Percentiles rank a stretch among this genome's conserved stretches.
Conservation (phyloP, 1,284 basidiomycete species). For the Ustilago sp. region DNA sequence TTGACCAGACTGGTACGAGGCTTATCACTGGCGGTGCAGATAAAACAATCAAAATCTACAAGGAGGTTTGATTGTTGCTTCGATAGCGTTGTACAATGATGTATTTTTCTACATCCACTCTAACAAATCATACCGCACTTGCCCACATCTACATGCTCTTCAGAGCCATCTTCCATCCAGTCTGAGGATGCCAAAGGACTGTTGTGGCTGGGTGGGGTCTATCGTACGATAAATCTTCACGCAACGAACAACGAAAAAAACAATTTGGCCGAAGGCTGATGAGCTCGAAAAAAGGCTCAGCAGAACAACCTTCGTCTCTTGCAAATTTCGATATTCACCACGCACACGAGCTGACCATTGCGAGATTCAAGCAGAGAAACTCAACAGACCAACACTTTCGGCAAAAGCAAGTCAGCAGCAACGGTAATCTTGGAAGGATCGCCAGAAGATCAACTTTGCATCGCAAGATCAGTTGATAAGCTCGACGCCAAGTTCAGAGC, state of each 20-base stretch:
- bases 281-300: not conserved
- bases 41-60: slow-evolving; percentile 75
- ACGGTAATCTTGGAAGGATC: not conserved
- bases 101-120: not conserved
- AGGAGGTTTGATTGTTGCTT: slow-evolving; percentile 35
- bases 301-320: slow-evolving; percentile 1
- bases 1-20: slow-evolving; percentile 93
- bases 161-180: too few species aligned
- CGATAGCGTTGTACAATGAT: not conserved
- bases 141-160: not conserved
- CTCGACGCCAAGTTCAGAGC: slow-evolving; percentile 1
- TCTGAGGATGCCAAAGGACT: not conserved
- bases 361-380: slow-evolving; percentile 9
- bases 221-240: not conserved
- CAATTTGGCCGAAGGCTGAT: slow-evolving; percentile 6
- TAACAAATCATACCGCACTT: not conserved
- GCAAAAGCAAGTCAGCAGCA: slow-evolving; percentile 10
- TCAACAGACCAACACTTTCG: slow-evolving; percentile 10
- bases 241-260: not conserved
- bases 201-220: not conserved
- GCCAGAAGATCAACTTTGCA: slow-evolving; percentile 9
- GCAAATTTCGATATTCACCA: slow-evolving; percentile 14
- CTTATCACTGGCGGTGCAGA: slow-evolving; percentile 94
- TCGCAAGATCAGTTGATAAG: slow-evolving; percentile 3
- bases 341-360: slow-evolving; percentile 4